Base-by-base conservation (phyloP, 2,329 filamentous ascomycete species). In the Fusarium denticulatum region DNA sequence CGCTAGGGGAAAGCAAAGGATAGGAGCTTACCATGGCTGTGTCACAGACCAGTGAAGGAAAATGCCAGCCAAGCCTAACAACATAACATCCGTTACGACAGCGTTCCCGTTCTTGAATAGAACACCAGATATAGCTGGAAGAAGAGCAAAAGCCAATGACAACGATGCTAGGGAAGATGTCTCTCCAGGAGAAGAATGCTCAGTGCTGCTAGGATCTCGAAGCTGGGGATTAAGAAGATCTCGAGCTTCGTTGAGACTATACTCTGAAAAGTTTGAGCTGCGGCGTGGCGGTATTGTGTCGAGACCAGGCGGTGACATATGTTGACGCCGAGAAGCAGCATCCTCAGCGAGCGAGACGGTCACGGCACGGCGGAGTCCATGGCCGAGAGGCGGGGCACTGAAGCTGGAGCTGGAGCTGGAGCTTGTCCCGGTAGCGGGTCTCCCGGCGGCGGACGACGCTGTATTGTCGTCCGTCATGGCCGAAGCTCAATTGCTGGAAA, bases 41-140 rank as follows among this genome's bases (percentile, higher is more conserved):
- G 94, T 92, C 47, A 98, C 92, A 55, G 94, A 95, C 94, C 95
- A 98, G 80, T 97, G 95, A 70, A 98, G 85, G 78, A 98, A 97
- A 49, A 98, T 88, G 9, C 92, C 94, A 5, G 94, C 93, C 69
- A 98, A 82, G 6, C 89, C 90, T 37, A 98, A 84, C 39, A 98
- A 86, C 76, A 96, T 92, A 34, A 97, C 83, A 81, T 98, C 96
- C 1, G 95, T 97, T 61, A 95, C 90, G 69, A 98, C 88, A 2
- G 92, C 89, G 76, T 92, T 92, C 18, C 96, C 96, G 83, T 97
- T 93, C 69, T 93, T 89, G 80, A 97, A 97, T 64, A 98, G 85
- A 55, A 97, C 83, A 0, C 95, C 96, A 2, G 91, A 94, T n/a
- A 97, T 80, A 3, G 95, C 95, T 7, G 96, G 96, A 20, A 98